Evolutionary conservation across 148 eudicot species (phyloP).

Genomic region (Pharnaceum exiguum): DNA sequence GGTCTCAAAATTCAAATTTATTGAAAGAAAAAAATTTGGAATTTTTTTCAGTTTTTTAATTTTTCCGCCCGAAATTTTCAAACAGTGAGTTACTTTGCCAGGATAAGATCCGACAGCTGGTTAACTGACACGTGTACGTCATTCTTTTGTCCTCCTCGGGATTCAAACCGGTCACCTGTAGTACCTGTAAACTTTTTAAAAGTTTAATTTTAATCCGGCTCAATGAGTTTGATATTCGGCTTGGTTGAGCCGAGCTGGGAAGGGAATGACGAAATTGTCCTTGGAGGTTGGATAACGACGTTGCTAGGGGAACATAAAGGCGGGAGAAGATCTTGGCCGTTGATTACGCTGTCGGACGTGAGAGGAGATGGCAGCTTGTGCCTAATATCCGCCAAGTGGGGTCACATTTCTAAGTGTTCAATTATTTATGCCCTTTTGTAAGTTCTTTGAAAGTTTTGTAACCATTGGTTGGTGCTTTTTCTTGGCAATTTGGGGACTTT

Average conservation of each 20-base stretch:
- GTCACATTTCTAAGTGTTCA: neutral
- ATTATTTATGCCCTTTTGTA: slow-evolving; percentile 9
- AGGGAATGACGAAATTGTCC: slow-evolving; percentile 11
- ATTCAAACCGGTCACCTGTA: neutral
- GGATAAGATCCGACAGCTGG: slow-evolving; percentile 59
- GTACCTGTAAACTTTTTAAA: no score
- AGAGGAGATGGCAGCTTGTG: slow-evolving; percentile 10
- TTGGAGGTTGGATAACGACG: slow-evolving; percentile 1
- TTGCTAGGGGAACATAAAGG: slow-evolving; percentile 16
- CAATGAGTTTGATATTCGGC: no score
- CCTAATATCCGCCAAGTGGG: slow-evolving; percentile 8
- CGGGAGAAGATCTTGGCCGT: slow-evolving; percentile 38
- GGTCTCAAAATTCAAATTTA: slow-evolving; percentile 50
- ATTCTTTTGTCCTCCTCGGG: slow-evolving; percentile 23
- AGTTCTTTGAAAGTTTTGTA: no score
- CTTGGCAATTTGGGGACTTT: neutral
- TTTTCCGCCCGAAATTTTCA: neutral
- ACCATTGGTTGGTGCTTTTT: neutral
- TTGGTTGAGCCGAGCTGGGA: slow-evolving; percentile 2
- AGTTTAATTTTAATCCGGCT: neutral
- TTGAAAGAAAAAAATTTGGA: slow-evolving; percentile 8
- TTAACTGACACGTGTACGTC: slow-evolving; percentile 45
- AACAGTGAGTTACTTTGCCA: slow-evolving; percentile 24
- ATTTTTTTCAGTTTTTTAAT: neutral
- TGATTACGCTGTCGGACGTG: slow-evolving; percentile 29